Percentiles rank a stretch among this genome's conserved stretches.
phyloP scores from a whole-genome alignment of 163 green algal genomes.

The Chloromonas sp. region DNA sequence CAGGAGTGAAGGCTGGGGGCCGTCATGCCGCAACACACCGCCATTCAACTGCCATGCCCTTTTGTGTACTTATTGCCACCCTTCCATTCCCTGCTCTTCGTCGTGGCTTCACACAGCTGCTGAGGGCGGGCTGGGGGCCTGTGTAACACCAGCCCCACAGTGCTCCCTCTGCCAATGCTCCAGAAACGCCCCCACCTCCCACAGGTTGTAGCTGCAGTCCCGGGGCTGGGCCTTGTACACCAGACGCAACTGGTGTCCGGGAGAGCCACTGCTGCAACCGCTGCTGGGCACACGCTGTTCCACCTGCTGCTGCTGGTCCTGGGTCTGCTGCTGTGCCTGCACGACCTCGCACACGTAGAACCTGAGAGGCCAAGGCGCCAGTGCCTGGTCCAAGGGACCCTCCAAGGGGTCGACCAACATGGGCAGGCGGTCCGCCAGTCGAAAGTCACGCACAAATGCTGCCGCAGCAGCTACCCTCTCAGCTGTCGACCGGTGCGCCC shows the following conservation, averaged over 20 bases:
- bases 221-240: not conserved
- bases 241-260: not conserved
- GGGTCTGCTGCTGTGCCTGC: too few relatives aligned
- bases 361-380: conserved; percentile 21
- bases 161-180: not conserved
- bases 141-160: too few relatives aligned
- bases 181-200: not conserved
- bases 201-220: conserved; percentile 1
- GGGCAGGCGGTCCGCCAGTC: not conserved
- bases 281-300: not conserved
- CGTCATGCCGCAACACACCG: too few relatives aligned
- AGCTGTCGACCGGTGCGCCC: not conserved
- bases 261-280: not conserved
- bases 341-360: conserved; percentile 15
- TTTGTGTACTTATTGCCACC: too few relatives aligned
- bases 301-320: too few relatives aligned
- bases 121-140: too few relatives aligned
- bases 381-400: conserved; percentile 11
- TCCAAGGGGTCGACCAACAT: conserved; percentile 17
- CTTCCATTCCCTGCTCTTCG: too few relatives aligned
- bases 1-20: too few relatives aligned
- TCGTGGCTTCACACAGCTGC: too few relatives aligned
- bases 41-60: too few relatives aligned
- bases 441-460: conserved; percentile 4
- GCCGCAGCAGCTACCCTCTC: not conserved